Base-by-base conservation (phyloP, 2,329 filamentous ascomycete species). In the Bipolaris victoriae region DNA sequence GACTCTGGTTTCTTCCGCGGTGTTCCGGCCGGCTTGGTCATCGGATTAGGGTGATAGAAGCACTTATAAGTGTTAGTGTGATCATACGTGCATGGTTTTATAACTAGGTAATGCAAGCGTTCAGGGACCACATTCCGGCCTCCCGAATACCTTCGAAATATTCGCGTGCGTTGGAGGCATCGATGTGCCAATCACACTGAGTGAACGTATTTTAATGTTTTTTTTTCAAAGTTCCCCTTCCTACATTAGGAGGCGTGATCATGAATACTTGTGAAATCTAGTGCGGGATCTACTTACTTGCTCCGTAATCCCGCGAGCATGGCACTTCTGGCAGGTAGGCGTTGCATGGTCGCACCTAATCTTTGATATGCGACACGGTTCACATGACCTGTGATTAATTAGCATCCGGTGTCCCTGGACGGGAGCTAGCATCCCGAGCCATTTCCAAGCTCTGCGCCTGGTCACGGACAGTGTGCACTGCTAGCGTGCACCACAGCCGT, bases 281-380 rank as follows among this genome's bases (percentile, higher is more conserved):
- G 33, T 16, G 5, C 24, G 9, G 13, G 11, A 24, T 15, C 26
- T 52, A 49, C 69, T 65, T 41, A 73, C 70, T 73, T 71, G 71
- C 11, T 72, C 72, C 20, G 60, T 59, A 15, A 75, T 70, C 15
- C 73, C 71, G 45, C 73, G 71, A 20, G 63, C 56, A 48, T 68
- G 62, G 47, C 73, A 76, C 49, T 74, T 76, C 40, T 66, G 60
- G 55, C 73, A 76, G n/a, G 62, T 73, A 4, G 73, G 73, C 16
- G 65, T 68, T 37, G 66, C 60, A 52, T 76, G 73, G 54, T 75
- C 73, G 61, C 73, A 76, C 48, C 68, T 64, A 47, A 74, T 70
- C 53, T 76, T 76, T 3, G 72, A 73, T 31, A 73, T 69, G 33
- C 69, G 70, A 63, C 72, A 77, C 58, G 72, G 75, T 49, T 73